Percentiles rank a stretch among this genome's conserved stretches.
Conservation (phyloP, 345 rosid species). For the Excoecaria cochinchinensis region DNA sequence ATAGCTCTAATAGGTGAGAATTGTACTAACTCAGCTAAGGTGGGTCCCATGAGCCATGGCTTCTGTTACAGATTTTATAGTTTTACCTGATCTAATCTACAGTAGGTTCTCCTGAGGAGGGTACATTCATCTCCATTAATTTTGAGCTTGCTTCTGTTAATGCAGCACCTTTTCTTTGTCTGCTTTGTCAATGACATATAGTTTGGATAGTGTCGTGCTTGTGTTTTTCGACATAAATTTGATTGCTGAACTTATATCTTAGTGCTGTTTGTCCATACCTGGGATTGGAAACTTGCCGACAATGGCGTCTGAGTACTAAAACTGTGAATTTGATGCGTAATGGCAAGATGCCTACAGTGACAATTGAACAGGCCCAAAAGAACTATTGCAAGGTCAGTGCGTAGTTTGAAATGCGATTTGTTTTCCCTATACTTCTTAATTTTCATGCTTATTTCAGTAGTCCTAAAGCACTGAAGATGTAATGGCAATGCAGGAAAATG, state of each 20-base stretch:
- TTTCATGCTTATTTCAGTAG: neutral
- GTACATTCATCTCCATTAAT: neutral
- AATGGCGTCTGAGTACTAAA: constrained; percentile 92
- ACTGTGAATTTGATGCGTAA: constrained; percentile 91
- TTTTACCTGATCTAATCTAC: neutral
- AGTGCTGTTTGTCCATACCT: constrained; percentile 95
- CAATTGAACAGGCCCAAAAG: constrained; percentile 94
- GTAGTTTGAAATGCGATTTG: neutral
- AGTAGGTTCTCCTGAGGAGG: neutral
- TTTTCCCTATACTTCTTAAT: neutral
- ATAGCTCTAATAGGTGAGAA: neutral
- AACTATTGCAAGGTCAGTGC: constrained; percentile 77
- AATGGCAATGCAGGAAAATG: neutral
- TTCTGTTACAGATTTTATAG: neutral
- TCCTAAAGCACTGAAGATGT: neutral
- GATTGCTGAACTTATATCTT: constrained; percentile 27
- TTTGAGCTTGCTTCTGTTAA: neutral
- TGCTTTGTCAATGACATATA: neutral
- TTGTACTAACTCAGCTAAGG: neutral
- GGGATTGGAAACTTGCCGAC: constrained; percentile 95
- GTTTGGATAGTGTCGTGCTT: neutral
- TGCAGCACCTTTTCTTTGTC: neutral
- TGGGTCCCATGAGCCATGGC: neutral
- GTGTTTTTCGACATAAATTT: neutral
- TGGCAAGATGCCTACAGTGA: constrained; percentile 96